Base-by-base conservation (phyloP, 305 asterid species). In the Plantago lanceolata region DNA sequence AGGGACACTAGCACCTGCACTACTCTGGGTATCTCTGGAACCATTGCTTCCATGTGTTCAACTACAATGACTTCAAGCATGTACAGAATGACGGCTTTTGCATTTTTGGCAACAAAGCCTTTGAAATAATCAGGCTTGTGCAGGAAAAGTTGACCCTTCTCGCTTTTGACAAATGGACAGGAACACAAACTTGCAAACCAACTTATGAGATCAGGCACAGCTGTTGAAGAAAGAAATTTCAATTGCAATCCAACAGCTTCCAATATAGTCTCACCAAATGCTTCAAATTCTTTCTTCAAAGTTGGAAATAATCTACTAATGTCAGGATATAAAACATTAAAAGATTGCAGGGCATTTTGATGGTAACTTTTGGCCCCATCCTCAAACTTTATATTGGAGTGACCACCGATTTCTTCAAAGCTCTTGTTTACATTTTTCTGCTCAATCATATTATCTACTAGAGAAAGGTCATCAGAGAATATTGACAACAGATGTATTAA, bases 191-290 rank as follows among this genome's bases (percentile, higher is more conserved):
- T 89, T 66, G 94, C 84, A 71, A 90, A 85, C 99, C 99, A 94
- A 76, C 90, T 80, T 70, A 94, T 76, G 70, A 94, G 76, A 79
- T 94, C 97, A 16, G 97, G 95, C 77, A 90, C 81, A 74, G 60
- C 65, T 29, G 81, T 73, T 40, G 95, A 64, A 67, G 99, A 80
- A 67, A 94, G 88, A 75, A 85, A 79, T 78, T 82, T 94, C 80
- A 90, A 73, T 70, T 90, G 99, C 82, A 94, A 82, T 50, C 95
- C 89, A 83, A 90, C 93, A 74, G 99, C 97, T 80, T 86, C 88
- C 78, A 94, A 74, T 74, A 90, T 85, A 48, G 84, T 80, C 73
- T 94, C 97, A 68, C 97, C 96, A 77, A 94, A 88, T 58, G 71
- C 84, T 78, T 82, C 82, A 76, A 90, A 94, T 59, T 90, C 87